Evolutionary conservation across 108 stramenopile species (phyloP), one percentile per base, ranked within the genome.

Genomic region (Aurantiochytrium sp.): DNA sequence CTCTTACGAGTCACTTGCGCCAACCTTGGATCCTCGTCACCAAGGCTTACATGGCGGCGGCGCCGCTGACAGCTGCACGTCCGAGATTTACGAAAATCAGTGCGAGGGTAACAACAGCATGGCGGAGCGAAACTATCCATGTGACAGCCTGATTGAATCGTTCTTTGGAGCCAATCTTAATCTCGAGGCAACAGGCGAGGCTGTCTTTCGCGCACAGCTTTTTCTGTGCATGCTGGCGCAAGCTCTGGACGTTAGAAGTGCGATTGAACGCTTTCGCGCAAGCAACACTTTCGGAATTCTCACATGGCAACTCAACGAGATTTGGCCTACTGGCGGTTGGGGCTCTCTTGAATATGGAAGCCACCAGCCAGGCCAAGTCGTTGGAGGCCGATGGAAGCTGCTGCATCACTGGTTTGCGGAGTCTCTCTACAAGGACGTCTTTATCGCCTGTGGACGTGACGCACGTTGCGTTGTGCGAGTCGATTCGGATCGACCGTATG

Each of bases 321-420:
- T 90, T 55, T 95, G 94, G 94, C 94, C 94, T 4, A 95, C 95
- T 5, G 95, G 95, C 44, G 93, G 93, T 35, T 95, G 93, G 93
- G 93, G 95, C 25, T 72, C 83, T 25, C 21, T 95, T 18, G 94
- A 95, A 69, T 94, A 95, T 89, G 89, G 91, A 23, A 21, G 73
- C 3, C 23, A 58, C 21, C 49, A 21, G 0, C 47, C 55, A 14
- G 87, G 89, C 21, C 93, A 93, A 69, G 89, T 93, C 1, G 16
- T 92, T 3, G 93, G 93, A 4, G 94, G 94, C 5, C 64, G 93
- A 16, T 94, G 94, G 93, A 95, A 95, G 60, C 93, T 93, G 12
- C 44, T 94, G 21, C 90, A 92, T 60, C 87, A 93, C 76, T 72
- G 92, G 89, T 60, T 92, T 4, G 51, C 87, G 47, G 58, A 28